Percentiles rank a stretch among this genome's conserved stretches.
Conservation (phyloP, 2,329 filamentous ascomycete genomes). For the Bipolaris sorokiniana region DNA sequence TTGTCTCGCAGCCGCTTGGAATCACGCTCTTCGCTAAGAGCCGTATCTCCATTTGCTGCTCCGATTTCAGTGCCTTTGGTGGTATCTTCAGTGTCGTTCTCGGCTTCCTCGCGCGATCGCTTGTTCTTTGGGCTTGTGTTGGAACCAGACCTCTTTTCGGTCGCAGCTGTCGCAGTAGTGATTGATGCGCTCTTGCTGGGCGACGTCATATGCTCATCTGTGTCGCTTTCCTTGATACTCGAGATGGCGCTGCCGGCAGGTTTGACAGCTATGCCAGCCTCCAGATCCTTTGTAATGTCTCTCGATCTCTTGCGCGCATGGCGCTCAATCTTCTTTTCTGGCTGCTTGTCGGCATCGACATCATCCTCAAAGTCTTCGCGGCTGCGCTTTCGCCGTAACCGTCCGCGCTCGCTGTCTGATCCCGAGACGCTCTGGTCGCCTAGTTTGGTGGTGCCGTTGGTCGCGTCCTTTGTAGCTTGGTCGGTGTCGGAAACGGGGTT, state of each 20-base stretch:
- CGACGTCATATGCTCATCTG: conserved; percentile 37
- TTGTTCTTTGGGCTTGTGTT: conserved; percentile 57
- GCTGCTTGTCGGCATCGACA: conserved; percentile 38
- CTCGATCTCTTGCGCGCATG: conserved; percentile 57
- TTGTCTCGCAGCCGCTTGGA: conserved; percentile 48
- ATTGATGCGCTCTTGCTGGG: conserved; percentile 20
- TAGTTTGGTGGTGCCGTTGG: conserved; percentile 30
- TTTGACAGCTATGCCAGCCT: conserved; percentile 38
- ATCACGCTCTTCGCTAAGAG: conserved; percentile 38
- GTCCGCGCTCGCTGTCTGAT: conserved; percentile 47
- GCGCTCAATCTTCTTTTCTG: conserved; percentile 45
- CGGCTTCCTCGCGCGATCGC: conserved; percentile 50
- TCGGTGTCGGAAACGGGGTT: conserved; percentile 26
- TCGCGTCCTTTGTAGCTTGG: conserved; percentile 31
- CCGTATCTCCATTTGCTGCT: conserved; percentile 22
- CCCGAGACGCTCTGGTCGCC: conserved; percentile 40
- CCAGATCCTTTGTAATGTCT: conserved; percentile 44
- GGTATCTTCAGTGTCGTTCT: conserved; percentile 19
- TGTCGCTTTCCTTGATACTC: conserved; percentile 40
- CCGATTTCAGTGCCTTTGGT: conserved; percentile 19
- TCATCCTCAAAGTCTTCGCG: conserved; percentile 54
- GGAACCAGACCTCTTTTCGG: conserved; percentile 14
- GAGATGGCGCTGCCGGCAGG: conserved; percentile 41
- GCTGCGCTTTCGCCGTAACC: conserved; percentile 54
- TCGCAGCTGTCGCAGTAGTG: conserved; percentile 7